A percentile compares a stretch with the other conserved stretches of the same genome.
These are phyloP conservation scores for Suillus lakei DNA, from an alignment of 768 basidiomycete species.

Conservation along the genomic window DNA sequence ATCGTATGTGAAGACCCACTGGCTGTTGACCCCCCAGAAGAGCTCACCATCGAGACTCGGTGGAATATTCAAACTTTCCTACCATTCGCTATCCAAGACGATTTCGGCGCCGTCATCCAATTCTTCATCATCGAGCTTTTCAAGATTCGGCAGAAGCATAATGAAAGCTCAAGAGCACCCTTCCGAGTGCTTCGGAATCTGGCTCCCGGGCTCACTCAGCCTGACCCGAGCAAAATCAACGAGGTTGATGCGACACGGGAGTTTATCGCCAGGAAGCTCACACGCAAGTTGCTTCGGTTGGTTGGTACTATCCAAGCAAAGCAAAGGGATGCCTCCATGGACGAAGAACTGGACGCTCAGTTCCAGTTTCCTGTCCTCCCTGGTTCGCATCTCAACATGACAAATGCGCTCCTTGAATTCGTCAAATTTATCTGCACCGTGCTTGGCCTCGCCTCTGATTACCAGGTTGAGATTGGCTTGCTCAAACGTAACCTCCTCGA, in stretches of 20 bases:
- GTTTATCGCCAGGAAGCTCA: constrained; percentile 82
- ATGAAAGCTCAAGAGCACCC: constrained; percentile 66
- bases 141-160: constrained; percentile 68
- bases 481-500: constrained; percentile 90
- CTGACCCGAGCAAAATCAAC: constrained; percentile 66
- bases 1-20: constrained; percentile 83
- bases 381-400: constrained; percentile 79
- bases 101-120: constrained; percentile 75
- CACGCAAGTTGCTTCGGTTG: constrained; percentile 74
- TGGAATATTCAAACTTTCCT: constrained; percentile 96
- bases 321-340: constrained; percentile 60
- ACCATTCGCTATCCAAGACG: constrained; percentile 77
- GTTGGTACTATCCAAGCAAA: constrained; percentile 68
- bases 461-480: constrained; percentile 84
- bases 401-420: constrained; percentile 86
- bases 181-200: constrained; percentile 71
- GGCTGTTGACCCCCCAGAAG: constrained; percentile 68
- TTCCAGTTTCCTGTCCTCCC: constrained; percentile 88
- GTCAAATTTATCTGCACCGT: constrained; percentile 87
- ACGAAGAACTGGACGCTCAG: constrained; percentile 54
- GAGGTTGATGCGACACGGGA: constrained; percentile 73
- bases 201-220: constrained; percentile 66
- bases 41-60: constrained; percentile 76
- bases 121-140: constrained; percentile 88
- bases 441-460: constrained; percentile 79